Evolutionary conservation across 768 basidiomycete genomes (phyloP), one percentile per base, ranked within the genome.

Genomic region (Udeniomyces megalosporus): DNA sequence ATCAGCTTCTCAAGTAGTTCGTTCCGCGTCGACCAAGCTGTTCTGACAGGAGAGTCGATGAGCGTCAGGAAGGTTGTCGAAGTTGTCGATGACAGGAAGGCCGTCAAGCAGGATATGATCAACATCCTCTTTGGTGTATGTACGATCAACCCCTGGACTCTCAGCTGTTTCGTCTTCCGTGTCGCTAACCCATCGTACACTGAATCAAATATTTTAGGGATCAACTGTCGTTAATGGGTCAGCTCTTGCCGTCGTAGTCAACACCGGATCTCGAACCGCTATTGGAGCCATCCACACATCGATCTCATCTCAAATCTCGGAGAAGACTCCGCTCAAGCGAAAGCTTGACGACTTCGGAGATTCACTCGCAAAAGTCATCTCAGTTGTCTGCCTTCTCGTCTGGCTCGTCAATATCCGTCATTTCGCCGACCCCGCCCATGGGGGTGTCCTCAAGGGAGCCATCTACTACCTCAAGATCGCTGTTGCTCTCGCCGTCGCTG

Each of bases 381-480:
- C 84, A 48, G 88, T 95, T 66, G 95, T 97, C 69, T 99, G 93
- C 69, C 78, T 99, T 64, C 83, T 99, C 65, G 93, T 99, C 67
- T 99, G 93, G 93, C 78, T 96, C 64, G 86, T 99, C 76, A 99
- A 99, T 75, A 80, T 91, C 68, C 83, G 87, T 55, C 89, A 99
- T 75, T 99, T 99, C 75, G 84, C 81, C 80, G 93, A 99, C 70
- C 90, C 93, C 3, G 81, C 86, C 28, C 93, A 99, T 71, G 86
- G 86, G 67, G 88, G 92, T 53, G 82, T 76, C 50, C 77, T 96
- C 69, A 90, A 90, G 72, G 93, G 93, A 46, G 93, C 93, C 0
- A 82, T 99, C 58, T 97, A 96, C 74, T 99, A 99, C 76, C 88
- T 99, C 80, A 99, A 99, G 77, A 96, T 99, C 71, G 93, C 93